Percentiles rank a stretch among this genome's conserved stretches.
These are phyloP conservation scores for Candida palmyrensis DNA, from an alignment of 805 yeast genomes.

Conservation along the genomic window DNA sequence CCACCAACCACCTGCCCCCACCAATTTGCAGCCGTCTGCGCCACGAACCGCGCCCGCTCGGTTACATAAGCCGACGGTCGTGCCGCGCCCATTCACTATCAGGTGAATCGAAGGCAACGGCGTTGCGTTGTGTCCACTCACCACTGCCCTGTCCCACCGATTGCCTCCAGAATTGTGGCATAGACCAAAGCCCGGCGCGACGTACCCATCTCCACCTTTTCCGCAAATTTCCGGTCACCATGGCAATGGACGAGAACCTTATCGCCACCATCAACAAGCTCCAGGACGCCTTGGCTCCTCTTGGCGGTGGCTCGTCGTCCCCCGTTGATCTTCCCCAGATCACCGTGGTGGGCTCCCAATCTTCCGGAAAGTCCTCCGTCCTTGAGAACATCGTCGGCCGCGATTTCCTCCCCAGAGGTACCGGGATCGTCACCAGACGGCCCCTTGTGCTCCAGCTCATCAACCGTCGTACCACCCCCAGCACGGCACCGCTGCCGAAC, in stretches of 20 bases:
- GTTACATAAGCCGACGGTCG: too few species aligned
- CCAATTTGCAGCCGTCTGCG: too few species aligned
- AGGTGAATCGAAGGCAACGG: too few species aligned
- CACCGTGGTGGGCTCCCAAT: constrained; percentile 93
- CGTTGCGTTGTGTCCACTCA: too few species aligned
- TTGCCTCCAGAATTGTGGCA: too few species aligned
- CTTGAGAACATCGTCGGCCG: constrained; percentile 88
- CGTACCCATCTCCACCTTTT: too few species aligned
- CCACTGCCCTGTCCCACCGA: too few species aligned
- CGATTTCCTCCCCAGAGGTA: constrained; percentile 87
- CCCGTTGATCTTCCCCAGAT: constrained; percentile 92
- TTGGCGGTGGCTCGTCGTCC: constrained; percentile 85
- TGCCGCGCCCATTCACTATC: too few species aligned
- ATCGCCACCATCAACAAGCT: constrained; percentile 84
- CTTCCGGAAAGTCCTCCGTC: constrained; percentile 85
- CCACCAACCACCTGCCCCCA: too few species aligned
- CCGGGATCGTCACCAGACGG: constrained; percentile 89
- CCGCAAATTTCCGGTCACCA: too few species aligned
- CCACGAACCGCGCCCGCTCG: too few species aligned
- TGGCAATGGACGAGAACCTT: constrained; percentile 65
- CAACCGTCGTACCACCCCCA: constrained; percentile 48
- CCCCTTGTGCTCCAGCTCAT: constrained; percentile 80
- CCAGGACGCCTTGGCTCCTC: constrained; percentile 95
- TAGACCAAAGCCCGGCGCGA: too few species aligned
- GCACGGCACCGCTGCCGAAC: constrained; percentile 10